Conservation (phyloP, 2,329 filamentous ascomycete species). For the Botryotinia convoluta region DNA sequence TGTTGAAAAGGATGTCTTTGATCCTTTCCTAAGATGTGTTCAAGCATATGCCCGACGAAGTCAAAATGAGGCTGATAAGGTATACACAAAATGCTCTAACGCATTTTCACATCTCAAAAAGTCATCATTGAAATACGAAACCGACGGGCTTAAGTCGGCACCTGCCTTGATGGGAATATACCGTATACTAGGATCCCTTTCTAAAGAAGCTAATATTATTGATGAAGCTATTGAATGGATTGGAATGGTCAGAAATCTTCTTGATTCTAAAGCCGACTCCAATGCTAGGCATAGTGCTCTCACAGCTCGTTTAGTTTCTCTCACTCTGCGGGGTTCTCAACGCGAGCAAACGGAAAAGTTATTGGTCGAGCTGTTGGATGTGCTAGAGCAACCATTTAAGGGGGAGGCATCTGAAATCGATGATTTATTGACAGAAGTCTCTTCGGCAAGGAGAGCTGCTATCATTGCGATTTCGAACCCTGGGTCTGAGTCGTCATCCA, state of each 20-base stretch:
- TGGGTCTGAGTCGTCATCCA: neutral
- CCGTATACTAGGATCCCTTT: slow-evolving; percentile 51
- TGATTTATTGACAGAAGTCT: slow-evolving; percentile 57
- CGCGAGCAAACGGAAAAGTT: slow-evolving; percentile 43
- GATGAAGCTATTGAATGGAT: slow-evolving; percentile 57
- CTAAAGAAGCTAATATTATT: slow-evolving; percentile 46
- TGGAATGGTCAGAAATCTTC: slow-evolving; percentile 41
- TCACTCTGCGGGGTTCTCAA: slow-evolving; percentile 49
- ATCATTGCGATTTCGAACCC: slow-evolving; percentile 39
- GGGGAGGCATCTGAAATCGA: slow-evolving; percentile 60
- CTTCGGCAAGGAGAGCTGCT: slow-evolving; percentile 52
- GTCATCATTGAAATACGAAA: slow-evolving; percentile 25
- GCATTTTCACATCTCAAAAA: slow-evolving; percentile 29
- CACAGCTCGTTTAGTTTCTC: slow-evolving; percentile 54
- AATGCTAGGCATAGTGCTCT: slow-evolving; percentile 45
- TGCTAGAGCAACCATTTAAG: slow-evolving; percentile 57
- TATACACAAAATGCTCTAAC: slow-evolving; percentile 29
- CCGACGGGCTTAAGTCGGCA: slow-evolving; percentile 25
- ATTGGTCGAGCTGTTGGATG: slow-evolving; percentile 50
- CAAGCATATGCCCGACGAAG: slow-evolving; percentile 57
- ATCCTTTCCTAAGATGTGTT: slow-evolving; percentile 62
- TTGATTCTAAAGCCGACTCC: slow-evolving; percentile 31
- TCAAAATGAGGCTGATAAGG: slow-evolving; percentile 25
- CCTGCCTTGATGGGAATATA: slow-evolving; percentile 38
- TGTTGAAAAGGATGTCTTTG: slow-evolving; percentile 61